Evolutionary conservation across 106 monocot species (phyloP).

Genomic region (Platanthera guangdongensis): DNA sequence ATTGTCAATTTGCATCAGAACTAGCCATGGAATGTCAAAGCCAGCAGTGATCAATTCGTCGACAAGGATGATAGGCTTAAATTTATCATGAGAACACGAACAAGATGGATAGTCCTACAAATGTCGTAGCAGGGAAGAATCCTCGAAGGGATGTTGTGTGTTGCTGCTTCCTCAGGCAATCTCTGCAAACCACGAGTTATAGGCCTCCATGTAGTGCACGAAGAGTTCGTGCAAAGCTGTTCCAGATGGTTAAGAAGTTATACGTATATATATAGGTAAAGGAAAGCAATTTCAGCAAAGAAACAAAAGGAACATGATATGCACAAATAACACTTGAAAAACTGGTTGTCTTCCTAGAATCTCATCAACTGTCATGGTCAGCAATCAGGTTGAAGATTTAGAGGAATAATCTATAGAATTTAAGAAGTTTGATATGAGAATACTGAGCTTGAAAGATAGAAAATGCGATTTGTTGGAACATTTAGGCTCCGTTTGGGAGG

Average conservation of each 20-base stretch:
- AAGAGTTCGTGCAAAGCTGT: constrained; percentile 86
- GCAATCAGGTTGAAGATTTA: not conserved
- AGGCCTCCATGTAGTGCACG: constrained; percentile 84
- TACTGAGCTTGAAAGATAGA: not conserved
- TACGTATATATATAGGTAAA: not conserved
- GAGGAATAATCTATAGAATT: not conserved
- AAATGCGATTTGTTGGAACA: no score
- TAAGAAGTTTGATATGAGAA: not conserved
- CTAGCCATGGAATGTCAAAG: not conserved
- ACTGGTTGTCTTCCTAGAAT: not conserved
- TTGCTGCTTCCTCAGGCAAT: constrained; percentile 32
- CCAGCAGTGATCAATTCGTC: not conserved
- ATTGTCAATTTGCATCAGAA: no score
- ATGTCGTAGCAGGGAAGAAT: not conserved
- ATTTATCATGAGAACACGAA: not conserved
- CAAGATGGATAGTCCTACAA: not conserved
- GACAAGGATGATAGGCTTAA: not conserved
- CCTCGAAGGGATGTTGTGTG: not conserved
- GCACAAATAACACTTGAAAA: not conserved
- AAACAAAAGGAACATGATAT: not conserved
- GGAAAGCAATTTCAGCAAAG: not conserved
- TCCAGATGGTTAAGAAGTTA: constrained; percentile 1
- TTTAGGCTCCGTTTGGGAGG: no score
- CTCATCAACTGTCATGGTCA: not conserved
- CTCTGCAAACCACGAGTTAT: constrained; percentile 75